Evolutionary conservation across 179 eudicot species (phyloP), one percentile per base, ranked within the genome.

Genomic region (Beta corolliflora): DNA sequence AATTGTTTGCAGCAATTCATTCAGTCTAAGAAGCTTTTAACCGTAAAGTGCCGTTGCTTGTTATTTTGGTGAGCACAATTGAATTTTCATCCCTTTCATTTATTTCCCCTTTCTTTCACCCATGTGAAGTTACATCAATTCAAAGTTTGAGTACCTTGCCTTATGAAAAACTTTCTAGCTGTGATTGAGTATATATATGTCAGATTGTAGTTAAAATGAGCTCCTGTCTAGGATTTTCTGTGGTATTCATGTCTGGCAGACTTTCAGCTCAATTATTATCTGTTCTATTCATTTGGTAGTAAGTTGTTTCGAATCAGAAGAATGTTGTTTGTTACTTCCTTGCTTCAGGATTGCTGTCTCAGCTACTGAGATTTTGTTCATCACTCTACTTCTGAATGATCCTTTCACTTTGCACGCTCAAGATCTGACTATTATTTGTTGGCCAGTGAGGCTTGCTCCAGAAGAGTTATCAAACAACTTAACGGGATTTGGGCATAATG

Each of bases 361-460:
- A 29, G 71, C n/a, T 60, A 25, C 45, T 45, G 55, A 61, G 56
- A 16, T 71, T 48, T 45, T 15, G 60, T 41, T 72, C 11, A 13
- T 71, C 5, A 41, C 2, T 15, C 15, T 80, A 29, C 54, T 29
- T 65, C 18, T 68, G 1, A 11, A 48, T 46, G 50, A 71, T 74
- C 46, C 48, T 71, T 80, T 76, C 21, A 59, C 7, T 29, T 48
- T 66, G 70, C 21, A 50, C 75, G 56, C 36, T 59, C n/a, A 76
- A 41, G 48, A 73, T 65, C 68, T 77, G 53, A 67, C 55, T 66
- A 36, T 54, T 77, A 0, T 73, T 56, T 73, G 41, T 79, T 84
- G 46, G 74, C 21, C 90, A 96, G 99, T 96, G 89, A 92, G 99
- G 88, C 98, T 96, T 86, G 98, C 98, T 75, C 98, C 99, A 0